phyloP scores from a whole-genome alignment of 768 basidiomycete genomes.

The Boletus tylopilopsis region DNA sequence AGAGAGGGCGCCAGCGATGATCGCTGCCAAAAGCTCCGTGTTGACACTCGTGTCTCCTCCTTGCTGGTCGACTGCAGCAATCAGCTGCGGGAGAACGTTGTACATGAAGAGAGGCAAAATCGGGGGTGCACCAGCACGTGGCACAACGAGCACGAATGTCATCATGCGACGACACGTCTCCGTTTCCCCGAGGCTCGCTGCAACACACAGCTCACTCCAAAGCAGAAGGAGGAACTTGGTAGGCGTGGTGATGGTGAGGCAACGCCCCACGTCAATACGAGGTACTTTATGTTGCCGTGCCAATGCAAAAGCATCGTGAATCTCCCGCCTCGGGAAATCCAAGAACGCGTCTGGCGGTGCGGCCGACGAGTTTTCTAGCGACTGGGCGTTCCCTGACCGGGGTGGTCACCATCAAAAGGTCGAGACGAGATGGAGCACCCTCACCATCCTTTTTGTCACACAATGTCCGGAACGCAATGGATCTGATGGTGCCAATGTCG shows the following conservation, averaged over 20 bases:
- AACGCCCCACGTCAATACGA: conserved; percentile 61
- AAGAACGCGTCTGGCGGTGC: conserved; percentile 38
- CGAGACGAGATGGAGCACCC: background rate
- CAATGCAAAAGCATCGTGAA: conserved; percentile 53
- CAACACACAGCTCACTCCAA: conserved; percentile 61
- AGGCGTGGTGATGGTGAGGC: conserved; percentile 55
- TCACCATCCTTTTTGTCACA: conserved; percentile 38
- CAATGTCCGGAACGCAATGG: conserved; percentile 37
- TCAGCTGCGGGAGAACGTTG: conserved; percentile 58
- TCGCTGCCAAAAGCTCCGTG: conserved; percentile 60
- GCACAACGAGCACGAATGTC: conserved; percentile 64
- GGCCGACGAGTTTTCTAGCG: conserved; percentile 15
- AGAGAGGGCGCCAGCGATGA: conserved; percentile 63
- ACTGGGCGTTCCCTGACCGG: conserved; percentile 15
- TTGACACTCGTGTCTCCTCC: conserved; percentile 51
- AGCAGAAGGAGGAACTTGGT: conserved; percentile 59
- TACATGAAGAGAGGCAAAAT: conserved; percentile 74
- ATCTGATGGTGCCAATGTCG: conserved; percentile 38
- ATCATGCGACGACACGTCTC: conserved; percentile 63
- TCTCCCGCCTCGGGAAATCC: conserved; percentile 52
- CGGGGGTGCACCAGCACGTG: conserved; percentile 53
- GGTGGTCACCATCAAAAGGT: background rate
- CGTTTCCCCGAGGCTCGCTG: conserved; percentile 54
- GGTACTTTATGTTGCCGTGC: conserved; percentile 63
- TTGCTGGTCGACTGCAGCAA: conserved; percentile 49